Evolutionary conservation across 164 flowering plant species (phyloP).

Genomic region (Chimonanthus praecox): DNA sequence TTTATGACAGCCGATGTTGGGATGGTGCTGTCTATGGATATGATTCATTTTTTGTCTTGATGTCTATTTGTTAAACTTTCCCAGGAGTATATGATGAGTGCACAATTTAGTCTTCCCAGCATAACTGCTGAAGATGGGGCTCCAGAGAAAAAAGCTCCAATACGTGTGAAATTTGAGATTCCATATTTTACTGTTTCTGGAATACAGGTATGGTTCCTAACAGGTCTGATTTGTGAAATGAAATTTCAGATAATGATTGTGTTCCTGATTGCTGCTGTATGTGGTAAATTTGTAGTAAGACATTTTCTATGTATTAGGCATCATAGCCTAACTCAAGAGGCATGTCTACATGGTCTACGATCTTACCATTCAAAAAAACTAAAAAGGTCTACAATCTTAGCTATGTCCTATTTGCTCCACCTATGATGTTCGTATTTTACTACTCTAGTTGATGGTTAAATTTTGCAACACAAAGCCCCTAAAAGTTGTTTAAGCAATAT

Average conservation of each 20-base stretch:
- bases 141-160: conserved; percentile 95
- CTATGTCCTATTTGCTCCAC: no score
- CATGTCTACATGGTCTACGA: no score
- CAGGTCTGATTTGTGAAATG: background rate
- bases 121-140: conserved; percentile 74
- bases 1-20: background rate
- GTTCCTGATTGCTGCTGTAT: background rate
- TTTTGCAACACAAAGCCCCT: no score
- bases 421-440: no score
- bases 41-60: background rate
- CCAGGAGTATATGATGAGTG: conserved; percentile 93
- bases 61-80: background rate
- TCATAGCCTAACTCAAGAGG: no score
- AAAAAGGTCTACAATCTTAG: no score
- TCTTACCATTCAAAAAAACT: no score
- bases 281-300: no score
- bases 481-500: no score
- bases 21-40: background rate
- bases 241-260: background rate
- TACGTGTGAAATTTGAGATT: conserved; percentile 95
- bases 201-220: conserved; percentile 63
- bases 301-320: no score
- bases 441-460: no score
- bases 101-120: conserved; percentile 92
- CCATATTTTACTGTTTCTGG: conserved; percentile 98